Conservation (phyloP, 495 filamentous ascomycete species). For the Aspergillus taichungensis region DNA sequence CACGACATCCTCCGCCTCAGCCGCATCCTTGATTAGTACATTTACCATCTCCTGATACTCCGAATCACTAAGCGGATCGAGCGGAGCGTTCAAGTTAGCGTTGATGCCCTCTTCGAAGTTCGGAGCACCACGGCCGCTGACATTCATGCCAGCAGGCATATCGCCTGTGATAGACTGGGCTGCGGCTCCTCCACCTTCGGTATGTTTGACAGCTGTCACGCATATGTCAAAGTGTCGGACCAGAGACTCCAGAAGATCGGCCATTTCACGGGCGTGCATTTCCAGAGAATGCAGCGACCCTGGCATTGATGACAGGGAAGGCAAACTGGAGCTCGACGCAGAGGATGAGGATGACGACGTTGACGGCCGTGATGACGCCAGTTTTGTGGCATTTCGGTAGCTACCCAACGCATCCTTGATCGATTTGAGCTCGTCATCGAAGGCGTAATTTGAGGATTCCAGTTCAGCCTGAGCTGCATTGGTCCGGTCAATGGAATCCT, state of each 20-base stretch:
- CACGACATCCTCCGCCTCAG: slow-evolving; percentile 84
- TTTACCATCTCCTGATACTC: slow-evolving; percentile 76
- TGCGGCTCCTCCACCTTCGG: slow-evolving; percentile 78
- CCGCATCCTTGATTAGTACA: slow-evolving; percentile 74
- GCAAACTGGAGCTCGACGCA: slow-evolving; percentile 28
- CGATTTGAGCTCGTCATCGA: slow-evolving; percentile 50
- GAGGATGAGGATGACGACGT: slow-evolving; percentile 32
- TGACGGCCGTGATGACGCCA: slow-evolving; percentile 33
- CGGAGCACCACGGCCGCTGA: slow-evolving; percentile 37
- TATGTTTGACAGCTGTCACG: slow-evolving; percentile 82
- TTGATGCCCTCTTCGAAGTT: slow-evolving; percentile 52
- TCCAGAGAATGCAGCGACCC: slow-evolving; percentile 64
- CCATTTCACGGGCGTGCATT: slow-evolving; percentile 75
- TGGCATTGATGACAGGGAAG: slow-evolving; percentile 46
- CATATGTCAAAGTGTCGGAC: slow-evolving; percentile 94
- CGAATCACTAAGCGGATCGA: slow-evolving; percentile 63
- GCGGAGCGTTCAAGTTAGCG: slow-evolving; percentile 39
- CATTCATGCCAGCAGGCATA: slow-evolving; percentile 51
- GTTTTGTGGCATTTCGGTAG: slow-evolving; percentile 30
- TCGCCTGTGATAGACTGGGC: slow-evolving; percentile 50
- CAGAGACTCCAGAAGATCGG: slow-evolving; percentile 66
- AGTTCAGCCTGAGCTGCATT: slow-evolving; percentile 47
- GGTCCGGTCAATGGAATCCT: slow-evolving; percentile 53
- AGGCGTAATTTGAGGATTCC: slow-evolving; percentile 35
- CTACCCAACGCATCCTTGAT: slow-evolving; percentile 50